These are phyloP conservation scores for Ophiobolus disseminans DNA, from an alignment of 2,329 filamentous ascomycete genomes.

Conservation along the genomic window DNA sequence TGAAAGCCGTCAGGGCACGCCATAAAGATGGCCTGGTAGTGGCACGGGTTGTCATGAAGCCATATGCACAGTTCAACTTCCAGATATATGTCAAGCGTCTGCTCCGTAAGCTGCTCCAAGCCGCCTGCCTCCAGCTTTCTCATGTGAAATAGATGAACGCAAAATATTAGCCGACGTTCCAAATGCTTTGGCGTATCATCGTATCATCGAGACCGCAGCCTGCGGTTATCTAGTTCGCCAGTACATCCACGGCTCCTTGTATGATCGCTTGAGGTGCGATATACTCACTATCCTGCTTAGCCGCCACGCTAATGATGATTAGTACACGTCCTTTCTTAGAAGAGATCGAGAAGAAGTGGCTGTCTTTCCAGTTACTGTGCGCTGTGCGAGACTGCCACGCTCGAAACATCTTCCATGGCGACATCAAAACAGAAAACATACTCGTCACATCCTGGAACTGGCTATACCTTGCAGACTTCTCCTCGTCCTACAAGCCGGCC, in stretches of 20 bases:
- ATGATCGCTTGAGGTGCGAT: conserved; percentile 78
- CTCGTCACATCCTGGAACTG: conserved; percentile 99
- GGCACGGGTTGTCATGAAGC: conserved; percentile 94
- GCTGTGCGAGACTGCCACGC: conserved; percentile 91
- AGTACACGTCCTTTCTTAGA: conserved; percentile 96
- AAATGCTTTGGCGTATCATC: conserved; percentile 89
- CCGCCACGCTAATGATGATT: conserved; percentile 28
- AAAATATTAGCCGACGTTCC: conserved; percentile 80
- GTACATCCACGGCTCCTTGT: conserved; percentile 94
- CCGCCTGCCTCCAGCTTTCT: too few relatives aligned
- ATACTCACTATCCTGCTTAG: background rate
- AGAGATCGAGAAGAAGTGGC: conserved; percentile 98
- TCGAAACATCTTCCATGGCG: conserved; percentile 89
- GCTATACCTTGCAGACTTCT: conserved; percentile 98
- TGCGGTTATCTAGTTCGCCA: conserved; percentile 94
- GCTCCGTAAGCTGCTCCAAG: conserved; percentile 63
- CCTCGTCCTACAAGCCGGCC: conserved; percentile 91
- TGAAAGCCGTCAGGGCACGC: conserved; percentile 92
- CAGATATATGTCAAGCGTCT: conserved; percentile 80
- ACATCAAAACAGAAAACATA: conserved; percentile 98
- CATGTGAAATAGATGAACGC: conserved; percentile 69
- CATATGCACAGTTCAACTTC: conserved; percentile 81
- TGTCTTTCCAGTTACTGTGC: conserved; percentile 93
- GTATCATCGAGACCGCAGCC: conserved; percentile 87
- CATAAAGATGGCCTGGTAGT: conserved; percentile 91